Evolutionary conservation across 441 rosid species (phyloP).

Genomic region (Rhodomyrtus psidioides): DNA sequence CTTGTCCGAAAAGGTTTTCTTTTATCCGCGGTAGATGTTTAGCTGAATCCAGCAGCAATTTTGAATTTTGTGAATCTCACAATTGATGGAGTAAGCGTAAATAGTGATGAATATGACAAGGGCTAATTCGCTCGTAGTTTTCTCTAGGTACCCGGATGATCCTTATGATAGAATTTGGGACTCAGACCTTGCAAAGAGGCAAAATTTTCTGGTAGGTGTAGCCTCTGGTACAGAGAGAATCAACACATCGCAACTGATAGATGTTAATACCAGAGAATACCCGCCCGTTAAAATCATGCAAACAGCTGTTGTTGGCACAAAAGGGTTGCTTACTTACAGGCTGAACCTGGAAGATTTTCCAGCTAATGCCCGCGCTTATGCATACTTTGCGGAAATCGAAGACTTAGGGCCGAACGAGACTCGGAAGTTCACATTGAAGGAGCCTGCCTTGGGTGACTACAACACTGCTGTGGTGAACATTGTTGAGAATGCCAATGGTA

Average conservation of each 20-base stretch:
- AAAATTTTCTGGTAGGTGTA: constrained; percentile 71
- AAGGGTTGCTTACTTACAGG: constrained; percentile 64
- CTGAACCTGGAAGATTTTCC: constrained; percentile 90
- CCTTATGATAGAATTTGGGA: constrained; percentile 98
- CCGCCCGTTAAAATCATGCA: constrained; percentile 97
- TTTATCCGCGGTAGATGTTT: not conserved
- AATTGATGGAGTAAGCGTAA: not conserved
- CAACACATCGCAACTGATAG: constrained; percentile 48
- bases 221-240: constrained; percentile 75
- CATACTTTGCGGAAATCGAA: constrained; percentile 90
- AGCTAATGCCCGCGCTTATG: constrained; percentile 87
- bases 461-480: constrained; percentile 91
- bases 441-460: constrained; percentile 65
- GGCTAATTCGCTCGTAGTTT: not conserved
- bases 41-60: not conserved
- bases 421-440: constrained; percentile 59
- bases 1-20: not conserved
- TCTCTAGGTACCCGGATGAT: constrained; percentile 88
- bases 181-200: constrained; percentile 76
- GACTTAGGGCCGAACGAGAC: constrained; percentile 62
- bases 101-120: not conserved
- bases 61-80: not conserved
- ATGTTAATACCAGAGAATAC: constrained; percentile 63
- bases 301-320: constrained; percentile 86
- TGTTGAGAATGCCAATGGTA: constrained; percentile 91